A percentile compares a stretch with the other conserved stretches of the same genome.
These are phyloP conservation scores for Globisporangium camurandrum DNA, from an alignment of 352 stramenopile genomes.

Conservation along the genomic window DNA sequence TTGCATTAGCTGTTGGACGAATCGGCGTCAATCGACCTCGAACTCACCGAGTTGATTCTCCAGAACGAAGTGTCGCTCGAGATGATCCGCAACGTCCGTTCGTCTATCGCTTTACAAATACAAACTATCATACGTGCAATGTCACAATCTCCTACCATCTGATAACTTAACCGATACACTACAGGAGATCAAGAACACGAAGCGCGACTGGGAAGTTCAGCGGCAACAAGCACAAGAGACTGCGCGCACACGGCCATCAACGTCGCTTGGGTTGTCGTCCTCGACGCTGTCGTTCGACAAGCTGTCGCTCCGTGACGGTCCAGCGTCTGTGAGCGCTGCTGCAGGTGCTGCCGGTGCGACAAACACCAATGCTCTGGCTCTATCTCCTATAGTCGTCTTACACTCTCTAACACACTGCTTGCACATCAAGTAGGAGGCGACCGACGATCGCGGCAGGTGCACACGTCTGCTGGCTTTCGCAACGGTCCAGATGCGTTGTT, in stretches of 20 bases:
- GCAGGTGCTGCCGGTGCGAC: too few relatives aligned
- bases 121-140: background rate
- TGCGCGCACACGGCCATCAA: slow-evolving; percentile 37
- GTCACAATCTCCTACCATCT: background rate
- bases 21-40: slow-evolving; percentile 59
- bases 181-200: slow-evolving; percentile 72
- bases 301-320: too few relatives aligned
- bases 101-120: background rate
- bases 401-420: too few relatives aligned
- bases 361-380: background rate
- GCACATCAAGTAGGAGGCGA: slow-evolving; percentile 1
- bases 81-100: slow-evolving; percentile 64
- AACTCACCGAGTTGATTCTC: slow-evolving; percentile 77
- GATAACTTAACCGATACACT: background rate
- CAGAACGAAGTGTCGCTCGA: slow-evolving; percentile 82
- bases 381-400: background rate
- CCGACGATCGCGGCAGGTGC: slow-evolving; percentile 23
- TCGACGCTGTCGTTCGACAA: too few relatives aligned
- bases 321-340: too few relatives aligned
- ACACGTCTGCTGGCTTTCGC: slow-evolving; percentile 47
- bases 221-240: slow-evolving; percentile 45
- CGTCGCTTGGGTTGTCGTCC: slow-evolving; percentile 34
- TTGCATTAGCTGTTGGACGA: slow-evolving; percentile 54
- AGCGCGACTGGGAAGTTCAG: slow-evolving; percentile 65
- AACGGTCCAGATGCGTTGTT: slow-evolving; percentile 38